phyloP scores from a whole-genome alignment of 192 early-diverging fungal genomes.

The Podila epigama region DNA sequence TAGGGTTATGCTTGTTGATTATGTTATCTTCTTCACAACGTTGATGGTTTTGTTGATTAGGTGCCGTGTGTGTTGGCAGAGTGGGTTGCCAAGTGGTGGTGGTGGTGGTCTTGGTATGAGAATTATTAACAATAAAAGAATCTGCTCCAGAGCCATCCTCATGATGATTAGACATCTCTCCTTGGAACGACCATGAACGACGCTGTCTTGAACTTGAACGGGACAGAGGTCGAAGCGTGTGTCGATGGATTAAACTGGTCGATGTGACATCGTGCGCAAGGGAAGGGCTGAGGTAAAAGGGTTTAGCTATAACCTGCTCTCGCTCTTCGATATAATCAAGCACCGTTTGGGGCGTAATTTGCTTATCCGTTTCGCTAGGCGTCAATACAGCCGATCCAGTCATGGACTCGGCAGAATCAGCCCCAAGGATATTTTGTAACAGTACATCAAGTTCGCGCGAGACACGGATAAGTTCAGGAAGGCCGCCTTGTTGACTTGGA shows the following conservation, averaged over 20 bases:
- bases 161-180: too few relatives aligned
- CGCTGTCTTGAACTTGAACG: too few relatives aligned
- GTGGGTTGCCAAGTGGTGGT: too few relatives aligned
- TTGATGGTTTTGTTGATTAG: too few relatives aligned
- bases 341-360: conserved; percentile 2
- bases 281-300: conserved; percentile 12
- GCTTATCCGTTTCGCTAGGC: not conserved
- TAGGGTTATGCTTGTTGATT: too few relatives aligned
- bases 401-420: not conserved
- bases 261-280: conserved; percentile 12
- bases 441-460: conserved; percentile 14
- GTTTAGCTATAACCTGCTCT: conserved; percentile 3
- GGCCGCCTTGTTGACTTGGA: conserved; percentile 1
- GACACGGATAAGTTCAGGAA: conserved; percentile 15
- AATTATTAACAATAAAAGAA: too few relatives aligned
- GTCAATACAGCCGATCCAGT: not conserved
- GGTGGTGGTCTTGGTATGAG: too few relatives aligned
- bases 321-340: conserved; percentile 11
- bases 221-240: conserved; percentile 2
- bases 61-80: too few relatives aligned
- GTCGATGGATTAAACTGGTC: conserved; percentile 15
- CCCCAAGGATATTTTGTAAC: conserved; percentile 21
- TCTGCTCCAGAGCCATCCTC: too few relatives aligned
- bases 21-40: too few relatives aligned
- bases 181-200: too few relatives aligned